phyloP scores from a whole-genome alignment of 371 early-diverging fungal genomes.

The Saksenaea oblongispora region DNA sequence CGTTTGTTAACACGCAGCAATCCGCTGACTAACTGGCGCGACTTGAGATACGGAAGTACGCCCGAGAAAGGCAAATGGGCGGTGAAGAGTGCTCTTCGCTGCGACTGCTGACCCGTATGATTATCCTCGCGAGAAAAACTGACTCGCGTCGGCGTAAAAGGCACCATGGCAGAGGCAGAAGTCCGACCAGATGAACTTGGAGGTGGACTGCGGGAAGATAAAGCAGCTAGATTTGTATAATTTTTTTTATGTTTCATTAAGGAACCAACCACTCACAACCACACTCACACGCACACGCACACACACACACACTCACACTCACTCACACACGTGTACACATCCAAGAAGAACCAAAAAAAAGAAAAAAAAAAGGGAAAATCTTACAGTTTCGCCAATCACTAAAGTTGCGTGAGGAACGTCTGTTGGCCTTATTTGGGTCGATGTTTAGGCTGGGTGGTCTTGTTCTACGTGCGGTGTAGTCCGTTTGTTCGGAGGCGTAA shows the following conservation, averaged over 20 bases:
- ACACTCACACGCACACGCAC: too few relatives aligned
- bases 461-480: background rate
- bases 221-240: slow-evolving; percentile 2
- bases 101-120: slow-evolving; percentile 16
- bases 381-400: slow-evolving; percentile 32
- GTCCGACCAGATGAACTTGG: slow-evolving; percentile 11
- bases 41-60: slow-evolving; percentile 44
- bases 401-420: slow-evolving; percentile 19
- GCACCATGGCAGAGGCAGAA: slow-evolving; percentile 24
- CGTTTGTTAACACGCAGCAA: slow-evolving; percentile 81
- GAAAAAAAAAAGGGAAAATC: slow-evolving; percentile 8
- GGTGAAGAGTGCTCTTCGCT: slow-evolving; percentile 53
- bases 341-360: background rate
- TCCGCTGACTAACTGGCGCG: slow-evolving; percentile 59
- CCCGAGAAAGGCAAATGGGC: slow-evolving; percentile 60
- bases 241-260: background rate
- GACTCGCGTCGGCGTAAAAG: slow-evolving; percentile 26
- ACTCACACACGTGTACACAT: too few relatives aligned
- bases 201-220: slow-evolving; percentile 9
- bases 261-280: background rate
- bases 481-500: background rate
- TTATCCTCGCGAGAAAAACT: slow-evolving; percentile 30
- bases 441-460: slow-evolving; percentile 9
- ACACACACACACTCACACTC: too few relatives aligned
- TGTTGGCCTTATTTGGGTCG: slow-evolving; percentile 8